Conservation (phyloP, 2,329 filamentous ascomycete genomes). For the Stagonosporopsis rhizophila region DNA sequence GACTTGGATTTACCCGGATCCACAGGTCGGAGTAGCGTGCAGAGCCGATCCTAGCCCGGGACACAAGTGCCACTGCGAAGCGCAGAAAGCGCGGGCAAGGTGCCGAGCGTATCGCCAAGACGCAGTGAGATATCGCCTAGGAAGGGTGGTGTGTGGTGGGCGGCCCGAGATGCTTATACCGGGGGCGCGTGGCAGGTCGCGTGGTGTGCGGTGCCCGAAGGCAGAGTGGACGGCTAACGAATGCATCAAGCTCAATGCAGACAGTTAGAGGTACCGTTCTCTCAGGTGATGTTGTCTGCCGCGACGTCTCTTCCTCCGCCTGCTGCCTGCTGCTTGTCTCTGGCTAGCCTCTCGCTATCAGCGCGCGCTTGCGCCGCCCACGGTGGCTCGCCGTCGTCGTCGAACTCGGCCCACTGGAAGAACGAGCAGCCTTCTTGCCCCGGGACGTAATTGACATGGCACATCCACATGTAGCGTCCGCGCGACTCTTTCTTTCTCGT, state of each 20-base stretch:
- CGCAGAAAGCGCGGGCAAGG: not conserved
- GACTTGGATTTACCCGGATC: conserved; percentile 16
- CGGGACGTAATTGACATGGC: conserved; percentile 75
- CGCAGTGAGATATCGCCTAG: not conserved
- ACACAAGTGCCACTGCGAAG: not conserved
- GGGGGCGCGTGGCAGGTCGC: not conserved
- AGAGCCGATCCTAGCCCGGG: conserved; percentile 2
- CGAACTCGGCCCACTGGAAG: conserved; percentile 42
- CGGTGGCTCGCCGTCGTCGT: conserved; percentile 79
- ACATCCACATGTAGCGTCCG: conserved; percentile 94
- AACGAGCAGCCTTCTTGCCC: conserved; percentile 60
- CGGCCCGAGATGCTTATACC: not conserved
- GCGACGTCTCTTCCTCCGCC: not conserved
- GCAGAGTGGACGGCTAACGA: not conserved
- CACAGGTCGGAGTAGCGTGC: conserved; percentile 2
- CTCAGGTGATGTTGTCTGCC: not conserved
- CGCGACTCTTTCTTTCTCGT: conserved; percentile 78
- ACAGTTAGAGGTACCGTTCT: not conserved
- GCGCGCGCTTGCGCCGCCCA: conserved; percentile 54
- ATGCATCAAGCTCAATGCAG: not conserved
- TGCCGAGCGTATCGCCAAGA: conserved; percentile 6
- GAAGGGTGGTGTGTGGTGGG: not conserved
- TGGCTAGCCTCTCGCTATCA: not conserved
- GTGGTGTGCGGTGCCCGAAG: not conserved
- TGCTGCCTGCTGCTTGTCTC: not conserved